Evolutionary conservation across 2,329 filamentous ascomycete genomes (phyloP).

Genomic region (Aspergillaceae sp.): DNA sequence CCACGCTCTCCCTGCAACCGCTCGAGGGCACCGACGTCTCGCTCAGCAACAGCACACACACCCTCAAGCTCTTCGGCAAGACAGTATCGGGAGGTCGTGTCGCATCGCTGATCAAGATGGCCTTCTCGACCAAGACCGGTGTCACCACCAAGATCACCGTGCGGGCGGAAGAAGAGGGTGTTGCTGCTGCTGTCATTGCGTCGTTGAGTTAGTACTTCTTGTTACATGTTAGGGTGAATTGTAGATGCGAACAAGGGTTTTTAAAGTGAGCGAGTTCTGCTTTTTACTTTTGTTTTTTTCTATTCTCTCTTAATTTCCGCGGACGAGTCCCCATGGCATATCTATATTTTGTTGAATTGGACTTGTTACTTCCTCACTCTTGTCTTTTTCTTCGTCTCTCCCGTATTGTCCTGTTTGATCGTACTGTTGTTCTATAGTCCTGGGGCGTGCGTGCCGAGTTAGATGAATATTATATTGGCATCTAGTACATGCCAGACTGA

Average conservation of each 20-base stretch:
- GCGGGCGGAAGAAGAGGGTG: slow-evolving; percentile 83
- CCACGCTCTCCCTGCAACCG: slow-evolving; percentile 80
- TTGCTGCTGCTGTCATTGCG: slow-evolving; percentile 74
- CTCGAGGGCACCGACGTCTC: slow-evolving; percentile 90
- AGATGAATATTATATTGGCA: too few species aligned
- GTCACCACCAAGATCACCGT: slow-evolving; percentile 94
- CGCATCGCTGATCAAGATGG: slow-evolving; percentile 82
- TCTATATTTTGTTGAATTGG: slow-evolving; percentile 13
- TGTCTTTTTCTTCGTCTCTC: slow-evolving; percentile 2
- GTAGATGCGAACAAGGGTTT: slow-evolving; percentile 7
- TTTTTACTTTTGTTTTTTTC: background rate
- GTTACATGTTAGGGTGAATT: slow-evolving; percentile 8
- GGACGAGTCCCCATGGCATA: slow-evolving; percentile 12
- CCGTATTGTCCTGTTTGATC: slow-evolving; percentile 1
- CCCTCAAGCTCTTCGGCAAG: slow-evolving; percentile 92
- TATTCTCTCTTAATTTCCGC: background rate
- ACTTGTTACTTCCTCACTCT: slow-evolving; percentile 2
- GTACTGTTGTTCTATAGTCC: background rate
- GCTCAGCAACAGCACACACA: slow-evolving; percentile 80
- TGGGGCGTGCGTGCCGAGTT: background rate
- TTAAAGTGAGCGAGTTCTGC: slow-evolving; percentile 9
- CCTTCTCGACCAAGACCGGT: slow-evolving; percentile 81
- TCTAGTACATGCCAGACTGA: too few species aligned
- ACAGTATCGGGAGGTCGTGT: slow-evolving; percentile 85
- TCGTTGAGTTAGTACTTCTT: slow-evolving; percentile 60